Evolutionary conservation across 2,329 filamentous ascomycete species (phyloP).

Genomic region (Microdochium bolleyi): DNA sequence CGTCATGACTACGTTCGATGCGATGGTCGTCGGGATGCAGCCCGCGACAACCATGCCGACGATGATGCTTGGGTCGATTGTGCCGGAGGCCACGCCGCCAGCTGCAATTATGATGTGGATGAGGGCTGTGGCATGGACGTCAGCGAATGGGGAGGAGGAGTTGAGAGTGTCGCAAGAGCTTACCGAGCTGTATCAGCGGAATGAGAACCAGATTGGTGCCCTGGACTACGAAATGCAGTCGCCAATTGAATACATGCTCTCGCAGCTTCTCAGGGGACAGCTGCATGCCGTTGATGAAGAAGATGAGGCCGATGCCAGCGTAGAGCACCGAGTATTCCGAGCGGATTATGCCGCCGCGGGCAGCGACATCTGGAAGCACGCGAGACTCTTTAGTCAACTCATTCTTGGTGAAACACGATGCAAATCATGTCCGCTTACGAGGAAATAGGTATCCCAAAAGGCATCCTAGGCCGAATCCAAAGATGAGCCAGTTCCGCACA

Average conservation of each 20-base stretch:
- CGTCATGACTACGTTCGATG: slow-evolving; percentile 69
- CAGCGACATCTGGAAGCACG: slow-evolving; percentile 31
- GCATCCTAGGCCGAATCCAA: neutral
- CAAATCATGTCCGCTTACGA: too few relatives aligned
- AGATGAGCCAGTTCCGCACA: neutral
- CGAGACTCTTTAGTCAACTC: too few relatives aligned
- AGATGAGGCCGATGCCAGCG: slow-evolving; percentile 61
- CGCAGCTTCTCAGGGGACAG: slow-evolving; percentile 54
- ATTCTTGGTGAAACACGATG: too few relatives aligned
- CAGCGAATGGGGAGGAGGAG: neutral
- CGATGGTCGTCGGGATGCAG: slow-evolving; percentile 66
- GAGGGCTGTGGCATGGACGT: slow-evolving; percentile 22
- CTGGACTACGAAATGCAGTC: slow-evolving; percentile 60
- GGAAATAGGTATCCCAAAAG: neutral
- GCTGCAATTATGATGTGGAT: slow-evolving; percentile 39
- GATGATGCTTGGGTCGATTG: slow-evolving; percentile 56
- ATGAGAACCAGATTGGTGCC: slow-evolving; percentile 59
- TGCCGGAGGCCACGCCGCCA: slow-evolving; percentile 38
- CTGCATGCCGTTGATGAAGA: slow-evolving; percentile 63
- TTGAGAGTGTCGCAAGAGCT: slow-evolving; percentile 4
- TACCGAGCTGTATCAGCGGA: slow-evolving; percentile 52
- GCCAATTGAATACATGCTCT: slow-evolving; percentile 57
- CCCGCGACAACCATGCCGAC: slow-evolving; percentile 60
- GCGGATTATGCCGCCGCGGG: slow-evolving; percentile 38
- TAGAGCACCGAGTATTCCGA: slow-evolving; percentile 57